Evolutionary conservation across 2,329 filamentous ascomycete species (phyloP).

Genomic region (Diaporthe eres): DNA sequence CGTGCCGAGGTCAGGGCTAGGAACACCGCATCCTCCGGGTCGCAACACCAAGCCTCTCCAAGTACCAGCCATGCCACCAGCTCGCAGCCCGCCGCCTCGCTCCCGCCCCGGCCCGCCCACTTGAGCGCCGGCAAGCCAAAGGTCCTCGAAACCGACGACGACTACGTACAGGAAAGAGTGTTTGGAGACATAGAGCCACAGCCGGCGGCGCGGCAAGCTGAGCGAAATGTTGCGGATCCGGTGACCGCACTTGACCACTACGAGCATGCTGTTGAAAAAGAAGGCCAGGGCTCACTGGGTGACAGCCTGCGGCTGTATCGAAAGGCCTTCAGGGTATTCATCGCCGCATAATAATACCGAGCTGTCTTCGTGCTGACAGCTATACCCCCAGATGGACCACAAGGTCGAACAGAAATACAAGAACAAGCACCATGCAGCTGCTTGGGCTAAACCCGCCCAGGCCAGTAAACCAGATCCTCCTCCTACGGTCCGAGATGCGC

Average conservation of each 20-base stretch:
- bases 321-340: conserved; percentile 84
- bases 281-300: conserved; percentile 86
- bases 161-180: conserved; percentile 50
- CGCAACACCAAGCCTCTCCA: conserved; percentile 1
- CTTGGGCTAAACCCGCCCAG: conserved; percentile 61
- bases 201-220: conserved; percentile 43
- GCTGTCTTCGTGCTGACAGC: conserved; percentile 12
- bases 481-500: conserved; percentile 44
- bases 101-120: conserved; percentile 44
- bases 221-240: conserved; percentile 62
- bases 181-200: conserved; percentile 53
- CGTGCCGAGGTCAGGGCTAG: conserved; percentile 78
- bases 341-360: background rate
- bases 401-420: conserved; percentile 89
- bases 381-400: conserved; percentile 77
- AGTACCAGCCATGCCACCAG: conserved; percentile 34
- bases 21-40: conserved; percentile 44
- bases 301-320: conserved; percentile 92
- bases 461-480: conserved; percentile 44
- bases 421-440: conserved; percentile 88
- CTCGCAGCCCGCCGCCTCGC: conserved; percentile 41
- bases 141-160: conserved; percentile 54
- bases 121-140: conserved; percentile 43
- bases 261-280: conserved; percentile 90
- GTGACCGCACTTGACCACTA: conserved; percentile 91